A percentile compares a stretch with the other conserved stretches of the same genome.
These are phyloP conservation scores for Fagopyrum homotropicum DNA, from an alignment of 148 eudicot genomes.

Conservation along the genomic window DNA sequence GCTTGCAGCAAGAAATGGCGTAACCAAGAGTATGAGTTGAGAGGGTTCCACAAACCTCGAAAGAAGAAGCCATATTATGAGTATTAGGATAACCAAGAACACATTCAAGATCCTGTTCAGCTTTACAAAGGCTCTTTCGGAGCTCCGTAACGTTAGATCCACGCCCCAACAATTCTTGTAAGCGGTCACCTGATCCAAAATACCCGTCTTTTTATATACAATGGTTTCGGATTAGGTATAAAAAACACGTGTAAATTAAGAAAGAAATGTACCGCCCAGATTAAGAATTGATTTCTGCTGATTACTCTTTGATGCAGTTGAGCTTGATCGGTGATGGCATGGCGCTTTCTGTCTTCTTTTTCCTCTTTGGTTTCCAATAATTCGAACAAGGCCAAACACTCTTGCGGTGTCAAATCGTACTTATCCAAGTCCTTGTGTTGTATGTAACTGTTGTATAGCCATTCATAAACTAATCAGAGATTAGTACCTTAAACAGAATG, in stretches of 20 bases:
- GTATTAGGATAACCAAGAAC: constrained; percentile 23
- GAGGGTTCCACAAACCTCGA: constrained; percentile 27
- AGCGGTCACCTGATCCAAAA: neutral
- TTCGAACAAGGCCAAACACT: neutral
- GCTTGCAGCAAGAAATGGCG: constrained; percentile 34
- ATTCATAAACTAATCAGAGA: neutral
- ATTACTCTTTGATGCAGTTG: neutral
- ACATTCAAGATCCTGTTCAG: constrained; percentile 33
- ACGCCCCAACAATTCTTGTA: constrained; percentile 2
- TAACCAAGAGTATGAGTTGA: constrained; percentile 27
- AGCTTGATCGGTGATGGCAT: neutral
- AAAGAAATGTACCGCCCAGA: constrained; percentile 4
- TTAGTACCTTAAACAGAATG: too few species aligned
- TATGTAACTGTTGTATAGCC: neutral
- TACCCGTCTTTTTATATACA: too few species aligned
- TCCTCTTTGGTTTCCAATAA: neutral
- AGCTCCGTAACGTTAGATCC: neutral
- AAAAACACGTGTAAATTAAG: neutral
- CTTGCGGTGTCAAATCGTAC: neutral
- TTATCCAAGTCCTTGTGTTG: neutral
- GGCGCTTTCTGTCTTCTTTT: neutral
- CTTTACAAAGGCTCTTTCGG: neutral
- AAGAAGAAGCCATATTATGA: constrained; percentile 34
- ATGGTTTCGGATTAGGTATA: neutral
- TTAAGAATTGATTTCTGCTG: constrained; percentile 5